These are phyloP conservation scores for Globisporangium recalcitrans DNA, from an alignment of 352 stramenopile species.

Conservation along the genomic window DNA sequence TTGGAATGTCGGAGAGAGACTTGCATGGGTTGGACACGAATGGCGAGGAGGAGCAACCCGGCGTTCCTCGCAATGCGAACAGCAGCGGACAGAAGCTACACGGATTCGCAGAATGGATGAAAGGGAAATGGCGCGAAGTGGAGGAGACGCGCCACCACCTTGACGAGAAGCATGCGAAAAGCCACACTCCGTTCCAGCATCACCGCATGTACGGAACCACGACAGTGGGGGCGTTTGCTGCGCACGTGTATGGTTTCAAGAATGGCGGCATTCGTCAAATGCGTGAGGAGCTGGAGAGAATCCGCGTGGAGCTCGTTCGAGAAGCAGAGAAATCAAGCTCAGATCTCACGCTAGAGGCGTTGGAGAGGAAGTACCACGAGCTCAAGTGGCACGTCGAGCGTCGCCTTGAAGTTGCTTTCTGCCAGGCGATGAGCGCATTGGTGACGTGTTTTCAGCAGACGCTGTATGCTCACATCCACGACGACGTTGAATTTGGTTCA, in stretches of 20 bases:
- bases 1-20: slow-evolving; percentile 53
- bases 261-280: slow-evolving; percentile 74
- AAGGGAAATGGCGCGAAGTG: slow-evolving; percentile 17
- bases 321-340: slow-evolving; percentile 50
- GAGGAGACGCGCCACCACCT: slow-evolving; percentile 5
- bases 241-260: slow-evolving; percentile 80
- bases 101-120: slow-evolving; percentile 18
- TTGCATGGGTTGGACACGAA: slow-evolving; percentile 30
- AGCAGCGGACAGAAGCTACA: slow-evolving; percentile 10
- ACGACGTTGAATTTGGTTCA: slow-evolving; percentile 31
- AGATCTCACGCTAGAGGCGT: slow-evolving; percentile 64
- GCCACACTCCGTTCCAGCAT: slow-evolving; percentile 36
- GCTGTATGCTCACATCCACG: slow-evolving; percentile 70
- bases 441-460: slow-evolving; percentile 86
- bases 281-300: slow-evolving; percentile 51
- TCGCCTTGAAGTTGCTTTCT: slow-evolving; percentile 80
- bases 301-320: slow-evolving; percentile 42
- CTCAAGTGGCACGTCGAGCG: slow-evolving; percentile 83
- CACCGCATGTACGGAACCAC: slow-evolving; percentile 74
- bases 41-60: slow-evolving; percentile 6
- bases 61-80: background rate
- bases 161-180: slow-evolving; percentile 1
- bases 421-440: slow-evolving; percentile 71
- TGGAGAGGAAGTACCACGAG: slow-evolving; percentile 75
- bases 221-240: slow-evolving; percentile 78